These are phyloP conservation scores for Mesotaenium endlicherianum DNA, from an alignment of 139 green algal genomes.

Conservation along the genomic window DNA sequence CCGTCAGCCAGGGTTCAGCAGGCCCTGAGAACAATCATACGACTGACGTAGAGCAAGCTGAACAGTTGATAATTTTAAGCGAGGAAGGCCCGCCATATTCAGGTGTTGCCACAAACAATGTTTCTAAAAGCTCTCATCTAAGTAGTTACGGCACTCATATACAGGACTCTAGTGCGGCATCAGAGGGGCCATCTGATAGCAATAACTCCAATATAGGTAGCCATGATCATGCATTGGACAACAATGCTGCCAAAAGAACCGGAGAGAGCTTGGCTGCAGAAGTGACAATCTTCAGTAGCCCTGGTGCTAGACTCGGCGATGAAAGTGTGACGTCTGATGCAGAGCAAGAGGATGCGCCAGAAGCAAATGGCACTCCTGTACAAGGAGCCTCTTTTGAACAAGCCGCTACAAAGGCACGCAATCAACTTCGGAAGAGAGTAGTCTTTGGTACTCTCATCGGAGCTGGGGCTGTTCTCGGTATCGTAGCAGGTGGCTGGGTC, in stretches of 20 bases:
- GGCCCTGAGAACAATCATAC: too few relatives aligned
- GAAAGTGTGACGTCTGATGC: neutral
- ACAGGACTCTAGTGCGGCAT: too few relatives aligned
- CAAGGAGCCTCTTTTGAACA: neutral
- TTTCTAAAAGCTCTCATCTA: too few relatives aligned
- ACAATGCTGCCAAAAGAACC: neutral
- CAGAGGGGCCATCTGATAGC: too few relatives aligned
- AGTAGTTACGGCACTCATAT: too few relatives aligned
- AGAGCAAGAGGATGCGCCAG: neutral
- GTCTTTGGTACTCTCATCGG: slow-evolving; percentile 42
- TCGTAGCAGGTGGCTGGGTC: slow-evolving; percentile 23
- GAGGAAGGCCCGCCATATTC: too few relatives aligned
- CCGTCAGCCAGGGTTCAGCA: neutral
- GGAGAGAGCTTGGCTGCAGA: neutral
- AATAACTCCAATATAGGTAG: too few relatives aligned
- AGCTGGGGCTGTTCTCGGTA: neutral
- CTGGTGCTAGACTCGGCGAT: neutral
- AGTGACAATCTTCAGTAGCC: too few relatives aligned
- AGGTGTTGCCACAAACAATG: too few relatives aligned
- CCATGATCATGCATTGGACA: too few relatives aligned
- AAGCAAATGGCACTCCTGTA: neutral
- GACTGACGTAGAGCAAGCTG: too few relatives aligned
- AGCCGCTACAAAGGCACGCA: neutral
- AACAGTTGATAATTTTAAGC: too few relatives aligned
- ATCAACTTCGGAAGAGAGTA: slow-evolving; percentile 9